A percentile compares a stretch with the other conserved stretches of the same genome.
These are phyloP conservation scores for Thamnidium elegans DNA, from an alignment of 192 early-diverging fungal species.

Conservation along the genomic window DNA sequence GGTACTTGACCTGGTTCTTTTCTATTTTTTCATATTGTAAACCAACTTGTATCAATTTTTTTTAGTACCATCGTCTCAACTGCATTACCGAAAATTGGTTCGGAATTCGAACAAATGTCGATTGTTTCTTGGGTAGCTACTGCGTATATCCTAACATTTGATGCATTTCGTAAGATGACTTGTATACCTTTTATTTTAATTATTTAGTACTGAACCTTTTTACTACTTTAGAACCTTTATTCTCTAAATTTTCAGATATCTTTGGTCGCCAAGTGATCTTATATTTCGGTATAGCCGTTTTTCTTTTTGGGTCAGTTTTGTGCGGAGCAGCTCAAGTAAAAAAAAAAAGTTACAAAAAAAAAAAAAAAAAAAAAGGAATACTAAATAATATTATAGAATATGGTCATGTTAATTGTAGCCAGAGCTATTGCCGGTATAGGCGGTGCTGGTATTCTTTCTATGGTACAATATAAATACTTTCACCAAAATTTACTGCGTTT, in stretches of 20 bases:
- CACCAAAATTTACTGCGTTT: no score
- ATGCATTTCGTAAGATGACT: conserved; percentile 27
- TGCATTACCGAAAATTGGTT: conserved; percentile 66
- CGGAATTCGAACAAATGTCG: conserved; percentile 63
- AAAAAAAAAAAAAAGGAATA: background rate
- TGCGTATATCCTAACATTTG: conserved; percentile 57
- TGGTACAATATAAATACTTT: conserved; percentile 32
- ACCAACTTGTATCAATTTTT: background rate
- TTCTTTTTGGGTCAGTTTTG: conserved; percentile 78
- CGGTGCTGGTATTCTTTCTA: conserved; percentile 54
- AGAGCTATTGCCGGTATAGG: conserved; percentile 68
- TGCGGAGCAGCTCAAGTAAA: conserved; percentile 66
- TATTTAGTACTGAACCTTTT: background rate
- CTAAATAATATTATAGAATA: conserved; percentile 10
- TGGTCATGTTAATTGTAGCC: conserved; percentile 57
- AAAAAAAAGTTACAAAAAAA: conserved; percentile 6
- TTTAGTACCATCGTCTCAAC: conserved; percentile 80
- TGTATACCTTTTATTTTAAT: background rate
- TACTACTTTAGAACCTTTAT: conserved; percentile 43
- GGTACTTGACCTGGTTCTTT: background rate
- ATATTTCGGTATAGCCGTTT: conserved; percentile 69
- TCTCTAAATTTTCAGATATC: conserved; percentile 87
- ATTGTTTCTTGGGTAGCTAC: conserved; percentile 81
- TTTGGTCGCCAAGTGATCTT: conserved; percentile 76
- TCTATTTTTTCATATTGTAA: no score